Evolutionary conservation across 495 filamentous ascomycete species (phyloP).

Genomic region (Talaromyces proteolyticus): DNA sequence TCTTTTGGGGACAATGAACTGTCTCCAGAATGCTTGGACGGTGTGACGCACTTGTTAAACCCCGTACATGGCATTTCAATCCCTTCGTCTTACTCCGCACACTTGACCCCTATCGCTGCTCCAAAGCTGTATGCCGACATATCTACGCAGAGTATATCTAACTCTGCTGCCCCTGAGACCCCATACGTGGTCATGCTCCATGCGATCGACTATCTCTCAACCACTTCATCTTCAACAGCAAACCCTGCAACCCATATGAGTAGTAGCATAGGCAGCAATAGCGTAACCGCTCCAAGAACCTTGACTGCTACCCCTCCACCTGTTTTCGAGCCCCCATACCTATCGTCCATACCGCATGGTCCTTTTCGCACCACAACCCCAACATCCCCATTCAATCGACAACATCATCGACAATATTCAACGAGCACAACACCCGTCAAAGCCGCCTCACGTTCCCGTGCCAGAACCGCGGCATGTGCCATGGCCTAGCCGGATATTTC

Average conservation of each 20-base stretch:
- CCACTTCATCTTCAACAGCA: constrained; percentile 20
- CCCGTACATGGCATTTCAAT: constrained; percentile 84
- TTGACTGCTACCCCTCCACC: constrained; percentile 22
- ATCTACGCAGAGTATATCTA: constrained; percentile 47
- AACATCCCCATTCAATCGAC: constrained; percentile 30
- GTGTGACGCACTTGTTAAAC: constrained; percentile 78
- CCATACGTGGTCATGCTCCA: constrained; percentile 94
- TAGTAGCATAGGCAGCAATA: constrained; percentile 9
- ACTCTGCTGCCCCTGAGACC: constrained; percentile 67
- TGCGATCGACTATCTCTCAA: constrained; percentile 72
- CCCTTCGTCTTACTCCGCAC: constrained; percentile 84
- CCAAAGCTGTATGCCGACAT: constrained; percentile 83
- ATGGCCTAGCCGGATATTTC: constrained; percentile 93
- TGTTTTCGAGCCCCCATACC: constrained; percentile 25
- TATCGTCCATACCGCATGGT: constrained; percentile 41
- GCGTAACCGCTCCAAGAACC: constrained; percentile 14
- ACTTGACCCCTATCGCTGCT: constrained; percentile 84
- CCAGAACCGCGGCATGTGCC: constrained; percentile 70
- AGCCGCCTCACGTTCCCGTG: constrained; percentile 69
- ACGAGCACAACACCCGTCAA: constrained; percentile 82
- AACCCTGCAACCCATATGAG: constrained; percentile 11
- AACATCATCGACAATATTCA: constrained; percentile 41
- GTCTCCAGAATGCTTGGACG: constrained; percentile 84
- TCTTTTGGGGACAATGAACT: constrained; percentile 91
- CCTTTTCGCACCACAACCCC: constrained; percentile 41